Conservation (phyloP, 805 yeast genomes). For the Cyberlindnera maritima region DNA sequence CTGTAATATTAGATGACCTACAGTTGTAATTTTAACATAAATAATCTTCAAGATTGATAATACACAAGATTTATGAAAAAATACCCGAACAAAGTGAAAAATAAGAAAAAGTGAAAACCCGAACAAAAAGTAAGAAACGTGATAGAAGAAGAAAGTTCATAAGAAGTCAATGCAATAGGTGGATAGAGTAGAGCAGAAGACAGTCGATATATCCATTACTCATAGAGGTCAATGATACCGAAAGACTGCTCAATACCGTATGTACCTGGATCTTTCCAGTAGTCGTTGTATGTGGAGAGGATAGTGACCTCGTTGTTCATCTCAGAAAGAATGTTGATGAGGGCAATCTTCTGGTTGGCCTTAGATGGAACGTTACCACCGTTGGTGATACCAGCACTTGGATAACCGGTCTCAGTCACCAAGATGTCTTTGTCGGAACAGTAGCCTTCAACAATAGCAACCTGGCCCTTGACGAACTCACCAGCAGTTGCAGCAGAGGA, state of each 20-base stretch:
- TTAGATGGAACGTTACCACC: slow-evolving; percentile 68
- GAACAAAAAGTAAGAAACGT: background rate
- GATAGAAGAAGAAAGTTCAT: slow-evolving; percentile 1
- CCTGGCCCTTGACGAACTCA: slow-evolving; percentile 62
- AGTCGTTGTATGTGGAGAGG: slow-evolving; percentile 77
- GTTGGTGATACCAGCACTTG: slow-evolving; percentile 66
- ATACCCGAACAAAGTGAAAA: slow-evolving; percentile 1
- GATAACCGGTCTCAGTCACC: slow-evolving; percentile 90
- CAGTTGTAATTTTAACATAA: background rate
- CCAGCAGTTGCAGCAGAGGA: slow-evolving; percentile 71
- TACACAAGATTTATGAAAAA: slow-evolving; percentile 3
- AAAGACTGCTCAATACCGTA: slow-evolving; percentile 86
- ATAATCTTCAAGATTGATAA: background rate
- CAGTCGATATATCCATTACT: slow-evolving; percentile 4
- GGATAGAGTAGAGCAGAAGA: background rate
- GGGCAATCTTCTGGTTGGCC: slow-evolving; percentile 71
- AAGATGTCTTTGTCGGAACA: slow-evolving; percentile 55
- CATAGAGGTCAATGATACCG: slow-evolving; percentile 49
- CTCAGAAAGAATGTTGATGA: slow-evolving; percentile 56
- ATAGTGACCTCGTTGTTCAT: slow-evolving; percentile 63
- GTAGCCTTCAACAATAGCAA: slow-evolving; percentile 45
- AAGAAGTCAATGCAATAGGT: background rate
- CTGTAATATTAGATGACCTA: too few relatives aligned
- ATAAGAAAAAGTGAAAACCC: slow-evolving; percentile 1
- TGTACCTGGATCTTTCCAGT: slow-evolving; percentile 83